Evolutionary conservation across 805 yeast genomes (phyloP).

Genomic region (Kluyveromyces siamensis): DNA sequence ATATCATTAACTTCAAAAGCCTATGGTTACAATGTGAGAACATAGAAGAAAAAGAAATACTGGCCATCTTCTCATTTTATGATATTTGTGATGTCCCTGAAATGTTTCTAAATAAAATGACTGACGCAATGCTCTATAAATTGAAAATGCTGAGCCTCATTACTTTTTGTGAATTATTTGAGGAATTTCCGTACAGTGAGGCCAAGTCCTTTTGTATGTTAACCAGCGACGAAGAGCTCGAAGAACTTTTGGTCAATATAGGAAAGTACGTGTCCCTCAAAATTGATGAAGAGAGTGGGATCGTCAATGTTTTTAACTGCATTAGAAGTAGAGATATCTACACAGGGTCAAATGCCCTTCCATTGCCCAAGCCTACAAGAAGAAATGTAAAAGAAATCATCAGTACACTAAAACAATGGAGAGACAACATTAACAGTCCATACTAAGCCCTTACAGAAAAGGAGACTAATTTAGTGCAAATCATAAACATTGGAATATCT

Average conservation of each 20-base stretch:
- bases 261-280: constrained; percentile 9
- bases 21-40: constrained; percentile 15
- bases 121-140: constrained; percentile 13
- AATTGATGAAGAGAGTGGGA: constrained; percentile 16
- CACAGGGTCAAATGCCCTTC: constrained; percentile 9
- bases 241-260: constrained; percentile 13
- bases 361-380: constrained; percentile 2
- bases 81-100: constrained; percentile 11
- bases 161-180: constrained; percentile 11
- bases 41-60: constrained; percentile 5
- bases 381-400: constrained; percentile 6
- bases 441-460: too few species aligned
- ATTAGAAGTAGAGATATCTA: constrained; percentile 23
- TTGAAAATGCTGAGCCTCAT: constrained; percentile 17
- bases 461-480: background rate
- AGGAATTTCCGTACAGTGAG: constrained; percentile 11
- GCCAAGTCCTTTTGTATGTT: constrained; percentile 10
- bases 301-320: constrained; percentile 8
- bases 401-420: constrained; percentile 11
- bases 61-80: constrained; percentile 25
- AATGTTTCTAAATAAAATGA: constrained; percentile 1
- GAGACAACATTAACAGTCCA: constrained; percentile 5
- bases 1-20: constrained; percentile 17
- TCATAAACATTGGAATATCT: background rate
- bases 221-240: constrained; percentile 9